Percentiles rank a stretch among this genome's conserved stretches.
Evolutionary conservation across 2,329 filamentous ascomycete genomes (phyloP).

Genomic region (Periconia sp.): DNA sequence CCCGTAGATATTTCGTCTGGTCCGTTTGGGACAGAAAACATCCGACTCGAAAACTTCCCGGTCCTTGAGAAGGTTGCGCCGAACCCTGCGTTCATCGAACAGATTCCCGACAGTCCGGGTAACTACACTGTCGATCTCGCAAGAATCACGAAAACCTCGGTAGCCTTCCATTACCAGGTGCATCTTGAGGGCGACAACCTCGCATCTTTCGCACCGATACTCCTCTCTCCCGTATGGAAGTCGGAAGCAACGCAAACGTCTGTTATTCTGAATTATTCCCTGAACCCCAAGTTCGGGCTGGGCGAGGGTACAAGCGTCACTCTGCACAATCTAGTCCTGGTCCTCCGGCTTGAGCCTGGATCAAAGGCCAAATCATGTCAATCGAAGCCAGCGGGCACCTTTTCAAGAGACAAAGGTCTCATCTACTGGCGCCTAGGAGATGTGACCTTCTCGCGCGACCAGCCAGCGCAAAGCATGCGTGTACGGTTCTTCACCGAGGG

Average conservation of each 20-base stretch:
- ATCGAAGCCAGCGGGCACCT: conserved; percentile 80
- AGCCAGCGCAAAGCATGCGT: conserved; percentile 73
- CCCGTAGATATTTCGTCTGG: conserved; percentile 53
- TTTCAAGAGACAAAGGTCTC: conserved; percentile 75
- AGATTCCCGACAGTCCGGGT: conserved; percentile 71
- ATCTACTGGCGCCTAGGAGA: conserved; percentile 84
- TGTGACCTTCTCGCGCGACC: conserved; percentile 67
- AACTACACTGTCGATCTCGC: conserved; percentile 79
- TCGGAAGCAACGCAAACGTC: conserved; percentile 84
- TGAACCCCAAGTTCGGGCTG: conserved; percentile 72
- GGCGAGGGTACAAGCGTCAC: conserved; percentile 55
- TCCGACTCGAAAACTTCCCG: conserved; percentile 86
- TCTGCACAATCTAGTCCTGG: conserved; percentile 76
- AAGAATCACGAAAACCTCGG: conserved; percentile 72
- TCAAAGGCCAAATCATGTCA: conserved; percentile 71
- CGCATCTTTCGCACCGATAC: conserved; percentile 70
- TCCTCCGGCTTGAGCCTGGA: conserved; percentile 70
- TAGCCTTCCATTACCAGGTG: conserved; percentile 92
- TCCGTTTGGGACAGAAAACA: conserved; percentile 61
- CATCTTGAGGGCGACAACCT: conserved; percentile 67
- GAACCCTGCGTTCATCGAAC: conserved; percentile 87
- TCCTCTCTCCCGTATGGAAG: conserved; percentile 81
- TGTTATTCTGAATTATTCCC: conserved; percentile 80
- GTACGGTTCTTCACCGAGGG: conserved; percentile 80
- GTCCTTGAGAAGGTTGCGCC: conserved; percentile 91